Percentiles rank a stretch among this genome's conserved stretches.
Evolutionary conservation across 176 grass and related monocot species (phyloP).

Genomic region (Oryza officinalis): DNA sequence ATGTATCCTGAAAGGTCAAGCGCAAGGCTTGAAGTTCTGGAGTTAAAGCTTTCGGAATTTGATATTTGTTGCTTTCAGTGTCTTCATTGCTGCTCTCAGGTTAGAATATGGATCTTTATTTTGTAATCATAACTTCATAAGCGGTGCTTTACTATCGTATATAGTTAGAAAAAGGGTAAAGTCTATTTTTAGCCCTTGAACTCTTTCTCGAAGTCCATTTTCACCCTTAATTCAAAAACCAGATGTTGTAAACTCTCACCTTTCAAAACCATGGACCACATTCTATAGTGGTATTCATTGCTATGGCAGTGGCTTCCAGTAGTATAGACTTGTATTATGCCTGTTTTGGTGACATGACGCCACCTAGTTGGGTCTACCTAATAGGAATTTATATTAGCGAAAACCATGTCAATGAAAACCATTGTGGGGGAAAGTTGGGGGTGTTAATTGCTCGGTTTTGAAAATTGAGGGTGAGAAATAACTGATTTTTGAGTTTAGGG

Average conservation of each 20-base stretch:
- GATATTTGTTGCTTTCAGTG: slow-evolving; percentile 26
- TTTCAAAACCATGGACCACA: background rate
- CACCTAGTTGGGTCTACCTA: background rate
- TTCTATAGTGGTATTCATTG: too few relatives aligned
- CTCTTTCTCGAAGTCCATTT: background rate
- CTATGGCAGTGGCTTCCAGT: too few relatives aligned
- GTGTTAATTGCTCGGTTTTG: background rate
- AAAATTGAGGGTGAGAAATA: background rate
- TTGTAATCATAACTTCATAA: background rate
- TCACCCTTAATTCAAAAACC: background rate
- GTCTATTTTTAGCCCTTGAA: background rate
- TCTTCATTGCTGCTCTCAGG: slow-evolving; percentile 30
- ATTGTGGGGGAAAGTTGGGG: background rate
- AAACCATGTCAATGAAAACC: background rate
- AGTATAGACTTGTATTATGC: background rate
- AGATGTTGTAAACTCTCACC: background rate
- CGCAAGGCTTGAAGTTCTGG: slow-evolving; percentile 62
- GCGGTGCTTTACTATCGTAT: slow-evolving; percentile 24
- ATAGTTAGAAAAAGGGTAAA: background rate
- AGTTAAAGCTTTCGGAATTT: slow-evolving; percentile 19
- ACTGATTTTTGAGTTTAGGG: background rate
- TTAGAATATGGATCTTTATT: slow-evolving; percentile 33
- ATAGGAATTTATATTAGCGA: background rate
- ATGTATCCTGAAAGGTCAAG: slow-evolving; percentile 57
- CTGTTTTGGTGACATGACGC: background rate